Evolutionary conservation across 192 early-diverging fungal species (phyloP).

Genomic region (Coemansia sp.): DNA sequence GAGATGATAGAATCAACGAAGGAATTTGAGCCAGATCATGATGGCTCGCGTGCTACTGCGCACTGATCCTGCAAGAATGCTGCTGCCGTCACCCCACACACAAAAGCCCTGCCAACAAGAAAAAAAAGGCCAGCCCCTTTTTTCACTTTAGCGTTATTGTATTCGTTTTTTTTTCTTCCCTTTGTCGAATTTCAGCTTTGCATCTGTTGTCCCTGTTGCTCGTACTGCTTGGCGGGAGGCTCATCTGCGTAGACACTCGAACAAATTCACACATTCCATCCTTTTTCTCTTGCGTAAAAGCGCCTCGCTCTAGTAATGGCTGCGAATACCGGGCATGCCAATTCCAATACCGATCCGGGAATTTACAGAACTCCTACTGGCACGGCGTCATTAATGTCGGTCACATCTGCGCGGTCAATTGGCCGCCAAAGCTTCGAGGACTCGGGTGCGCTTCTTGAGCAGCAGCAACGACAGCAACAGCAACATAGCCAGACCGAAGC

Average conservation of each 20-base stretch:
- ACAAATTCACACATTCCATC: background rate
- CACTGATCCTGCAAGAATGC: background rate
- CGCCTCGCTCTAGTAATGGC: background rate
- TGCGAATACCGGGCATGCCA: slow-evolving; percentile 6
- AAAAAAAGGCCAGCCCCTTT: background rate
- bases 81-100: background rate
- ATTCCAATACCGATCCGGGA: background rate
- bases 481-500: slow-evolving; percentile 8
- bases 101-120: background rate
- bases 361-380: slow-evolving; percentile 10
- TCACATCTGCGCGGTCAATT: slow-evolving; percentile 15
- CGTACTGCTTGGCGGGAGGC: background rate
- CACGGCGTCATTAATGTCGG: slow-evolving; percentile 11
- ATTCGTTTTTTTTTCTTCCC: background rate
- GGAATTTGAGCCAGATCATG: background rate
- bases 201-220: background rate
- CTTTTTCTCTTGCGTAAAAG: background rate
- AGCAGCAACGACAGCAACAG: slow-evolving; percentile 5
- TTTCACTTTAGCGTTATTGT: background rate
- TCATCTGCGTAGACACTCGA: background rate
- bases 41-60: background rate
- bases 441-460: slow-evolving; percentile 1
- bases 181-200: background rate
- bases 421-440: slow-evolving; percentile 26
- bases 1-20: background rate